phyloP scores from a whole-genome alignment of 2,329 filamentous ascomycete genomes.

The Ceratocystiopsis sp. region DNA sequence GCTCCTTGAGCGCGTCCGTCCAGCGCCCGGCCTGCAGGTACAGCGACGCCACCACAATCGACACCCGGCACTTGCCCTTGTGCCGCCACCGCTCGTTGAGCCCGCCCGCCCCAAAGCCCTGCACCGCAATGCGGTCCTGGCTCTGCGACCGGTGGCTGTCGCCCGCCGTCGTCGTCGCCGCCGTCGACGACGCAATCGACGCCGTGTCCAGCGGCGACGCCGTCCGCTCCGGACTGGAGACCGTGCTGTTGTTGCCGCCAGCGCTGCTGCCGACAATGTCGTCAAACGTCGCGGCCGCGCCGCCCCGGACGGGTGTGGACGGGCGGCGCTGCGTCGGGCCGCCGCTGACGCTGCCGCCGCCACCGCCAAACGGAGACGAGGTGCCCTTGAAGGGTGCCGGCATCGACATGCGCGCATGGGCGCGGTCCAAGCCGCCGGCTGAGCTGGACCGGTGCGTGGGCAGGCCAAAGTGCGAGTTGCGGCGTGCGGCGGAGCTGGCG shows the following conservation, averaged over 20 bases:
- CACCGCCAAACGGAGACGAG: conserved; percentile 23
- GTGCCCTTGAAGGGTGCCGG: conserved; percentile 37
- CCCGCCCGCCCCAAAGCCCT: conserved; percentile 56
- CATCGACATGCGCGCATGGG: conserved; percentile 64
- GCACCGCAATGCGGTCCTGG: conserved; percentile 42
- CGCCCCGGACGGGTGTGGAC: conserved; percentile 32
- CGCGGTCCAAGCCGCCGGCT: conserved; percentile 36
- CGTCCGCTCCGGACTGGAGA: conserved; percentile 25
- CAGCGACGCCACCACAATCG: conserved; percentile 66
- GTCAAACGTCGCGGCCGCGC: conserved; percentile 31
- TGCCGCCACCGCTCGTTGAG: conserved; percentile 62
- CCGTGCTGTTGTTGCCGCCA: conserved; percentile 17
- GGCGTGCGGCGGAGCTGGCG: conserved; percentile 17
- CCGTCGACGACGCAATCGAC: no score
- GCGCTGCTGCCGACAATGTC: conserved; percentile 21
- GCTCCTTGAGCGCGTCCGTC: conserved; percentile 71
- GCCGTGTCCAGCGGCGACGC: conserved; percentile 16
- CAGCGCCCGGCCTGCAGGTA: conserved; percentile 83
- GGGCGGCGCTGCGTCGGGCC: conserved; percentile 25
- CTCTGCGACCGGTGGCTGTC: conserved; percentile 32
- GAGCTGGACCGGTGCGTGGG: conserved; percentile 34
- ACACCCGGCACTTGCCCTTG: conserved; percentile 63
- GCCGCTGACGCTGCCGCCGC: conserved; percentile 21
- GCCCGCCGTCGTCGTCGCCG: conserved; percentile 9
- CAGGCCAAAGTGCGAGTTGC: conserved; percentile 38